A percentile compares a stretch with the other conserved stretches of the same genome.
phyloP scores from a whole-genome alignment of 129 eudicot genomes.

The Deinandra increscens region DNA sequence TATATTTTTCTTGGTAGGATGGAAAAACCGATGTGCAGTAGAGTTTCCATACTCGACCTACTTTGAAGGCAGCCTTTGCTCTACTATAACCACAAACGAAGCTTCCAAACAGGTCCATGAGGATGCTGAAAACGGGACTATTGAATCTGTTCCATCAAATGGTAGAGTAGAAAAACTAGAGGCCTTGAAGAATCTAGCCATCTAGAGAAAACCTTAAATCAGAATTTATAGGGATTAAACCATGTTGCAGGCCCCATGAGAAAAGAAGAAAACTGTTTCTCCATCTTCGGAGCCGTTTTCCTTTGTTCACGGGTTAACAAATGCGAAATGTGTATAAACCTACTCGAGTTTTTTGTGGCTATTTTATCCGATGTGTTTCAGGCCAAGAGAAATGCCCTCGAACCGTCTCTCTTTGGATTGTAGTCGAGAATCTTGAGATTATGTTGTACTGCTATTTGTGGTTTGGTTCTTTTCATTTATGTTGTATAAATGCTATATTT shows the following conservation, averaged over 20 bases:
- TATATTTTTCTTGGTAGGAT: conserved; percentile 45
- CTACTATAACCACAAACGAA: conserved; percentile 36
- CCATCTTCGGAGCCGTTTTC: conserved; percentile 16
- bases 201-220: conserved; percentile 28
- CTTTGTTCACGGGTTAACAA: conserved; percentile 27
- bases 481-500: conserved; percentile 12
- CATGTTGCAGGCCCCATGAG: conserved; percentile 26
- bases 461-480: neutral
- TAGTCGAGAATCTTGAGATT: conserved; percentile 26
- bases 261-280: neutral
- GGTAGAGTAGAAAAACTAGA: conserved; percentile 64
- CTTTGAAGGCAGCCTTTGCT: conserved; percentile 73
- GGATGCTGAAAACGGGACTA: conserved; percentile 52
- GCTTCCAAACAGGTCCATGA: conserved; percentile 28
- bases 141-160: conserved; percentile 41
- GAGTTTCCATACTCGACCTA: conserved; percentile 80
- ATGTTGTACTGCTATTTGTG: conserved; percentile 29
- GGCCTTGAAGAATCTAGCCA: conserved; percentile 57
- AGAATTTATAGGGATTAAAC: conserved; percentile 11
- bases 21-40: conserved; percentile 78
- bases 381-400: conserved; percentile 13
- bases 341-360: conserved; percentile 17
- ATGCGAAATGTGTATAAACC: conserved; percentile 60
- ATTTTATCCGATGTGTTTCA: conserved; percentile 4
- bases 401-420: neutral